Evolutionary conservation across 495 filamentous ascomycete genomes (phyloP).

Genomic region (Neohortaea acidophila): DNA sequence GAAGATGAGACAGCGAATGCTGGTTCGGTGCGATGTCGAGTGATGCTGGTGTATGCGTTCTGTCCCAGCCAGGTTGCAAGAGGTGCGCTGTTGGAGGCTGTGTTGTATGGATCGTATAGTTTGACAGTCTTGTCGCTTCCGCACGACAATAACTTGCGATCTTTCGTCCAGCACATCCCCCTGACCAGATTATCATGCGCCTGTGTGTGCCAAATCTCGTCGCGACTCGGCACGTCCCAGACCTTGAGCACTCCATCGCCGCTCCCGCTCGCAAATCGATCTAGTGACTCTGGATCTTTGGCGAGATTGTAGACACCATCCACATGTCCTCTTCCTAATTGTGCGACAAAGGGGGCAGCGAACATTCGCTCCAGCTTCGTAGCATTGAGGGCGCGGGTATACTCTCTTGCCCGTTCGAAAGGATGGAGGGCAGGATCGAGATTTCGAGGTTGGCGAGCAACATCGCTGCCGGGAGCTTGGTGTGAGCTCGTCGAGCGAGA

Average conservation of each 20-base stretch:
- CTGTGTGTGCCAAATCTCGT: constrained; percentile 65
- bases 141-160: constrained; percentile 77
- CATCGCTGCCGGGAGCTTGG: constrained; percentile 63
- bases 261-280: constrained; percentile 28
- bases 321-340: constrained; percentile 81
- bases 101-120: constrained; percentile 77
- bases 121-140: constrained; percentile 77
- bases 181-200: constrained; percentile 86
- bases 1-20: constrained; percentile 60
- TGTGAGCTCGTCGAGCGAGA: constrained; percentile 59
- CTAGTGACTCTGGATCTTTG: constrained; percentile 28
- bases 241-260: constrained; percentile 70
- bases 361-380: constrained; percentile 94
- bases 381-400: constrained; percentile 75
- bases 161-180: constrained; percentile 71
- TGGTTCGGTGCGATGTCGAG: constrained; percentile 59
- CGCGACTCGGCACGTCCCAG: constrained; percentile 69
- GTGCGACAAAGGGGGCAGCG: constrained; percentile 76
- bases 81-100: constrained; percentile 44
- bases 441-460: constrained; percentile 63
- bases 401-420: constrained; percentile 87
- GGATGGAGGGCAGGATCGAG: constrained; percentile 87
- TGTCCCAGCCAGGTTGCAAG: constrained; percentile 69
- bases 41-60: constrained; percentile 66
- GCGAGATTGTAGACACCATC: constrained; percentile 56